A percentile compares a stretch with the other conserved stretches of the same genome.
Evolutionary conservation across 305 asterid species (phyloP).

Genomic region (Fraxinus ornus): DNA sequence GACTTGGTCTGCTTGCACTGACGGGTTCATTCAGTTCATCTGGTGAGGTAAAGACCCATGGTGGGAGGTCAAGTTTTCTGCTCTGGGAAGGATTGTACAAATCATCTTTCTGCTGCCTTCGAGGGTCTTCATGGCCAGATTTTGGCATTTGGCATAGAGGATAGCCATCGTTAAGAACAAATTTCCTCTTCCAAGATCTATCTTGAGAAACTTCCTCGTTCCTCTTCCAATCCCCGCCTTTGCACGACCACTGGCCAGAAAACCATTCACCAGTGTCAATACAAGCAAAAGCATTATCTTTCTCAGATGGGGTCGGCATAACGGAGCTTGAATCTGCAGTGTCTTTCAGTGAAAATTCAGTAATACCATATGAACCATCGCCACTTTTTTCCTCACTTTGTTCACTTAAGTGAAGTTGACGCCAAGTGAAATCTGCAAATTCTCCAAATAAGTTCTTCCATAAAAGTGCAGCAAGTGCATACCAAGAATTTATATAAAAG

Average conservation of each 20-base stretch:
- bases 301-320: slow-evolving; percentile 39
- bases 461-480: slow-evolving; percentile 7
- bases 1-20: slow-evolving; percentile 43
- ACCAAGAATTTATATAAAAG: neutral
- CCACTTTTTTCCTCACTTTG: slow-evolving; percentile 35
- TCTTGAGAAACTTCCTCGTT: slow-evolving; percentile 75
- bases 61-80: slow-evolving; percentile 80
- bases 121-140: slow-evolving; percentile 85
- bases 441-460: slow-evolving; percentile 19
- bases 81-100: slow-evolving; percentile 65
- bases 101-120: slow-evolving; percentile 84
- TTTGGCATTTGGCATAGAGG: slow-evolving; percentile 89
- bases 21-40: slow-evolving; percentile 76
- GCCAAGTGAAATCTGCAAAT: slow-evolving; percentile 49
- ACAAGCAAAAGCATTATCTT: slow-evolving; percentile 42
- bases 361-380: slow-evolving; percentile 27
- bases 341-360: slow-evolving; percentile 40
- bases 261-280: slow-evolving; percentile 48
- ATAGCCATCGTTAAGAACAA: slow-evolving; percentile 84
- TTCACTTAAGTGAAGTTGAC: slow-evolving; percentile 42
- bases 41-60: slow-evolving; percentile 82
- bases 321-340: slow-evolving; percentile 45
- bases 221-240: slow-evolving; percentile 98
- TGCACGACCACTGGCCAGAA: slow-evolving; percentile 84
- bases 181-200: slow-evolving; percentile 67